Percentiles rank a stretch among this genome's conserved stretches.
phyloP scores from a whole-genome alignment of 805 yeast genomes.

The Yarrowia sp. region DNA sequence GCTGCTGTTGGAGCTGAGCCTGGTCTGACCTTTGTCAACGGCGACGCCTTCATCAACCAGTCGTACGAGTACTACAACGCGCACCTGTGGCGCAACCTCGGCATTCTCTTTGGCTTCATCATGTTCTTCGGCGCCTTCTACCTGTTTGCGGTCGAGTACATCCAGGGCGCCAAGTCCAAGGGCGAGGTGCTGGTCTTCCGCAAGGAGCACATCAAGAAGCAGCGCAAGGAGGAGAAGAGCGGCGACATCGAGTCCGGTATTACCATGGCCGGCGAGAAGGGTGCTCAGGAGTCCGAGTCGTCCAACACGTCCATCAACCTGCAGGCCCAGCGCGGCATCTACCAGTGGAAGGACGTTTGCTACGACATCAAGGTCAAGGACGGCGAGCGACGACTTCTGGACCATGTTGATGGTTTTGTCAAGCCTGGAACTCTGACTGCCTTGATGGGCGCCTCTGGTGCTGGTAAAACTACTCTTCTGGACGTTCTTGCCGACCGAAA shows the following conservation, averaged over 20 bases:
- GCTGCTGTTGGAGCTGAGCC: slow-evolving; percentile 55
- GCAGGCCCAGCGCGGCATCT: slow-evolving; percentile 38
- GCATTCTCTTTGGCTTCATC: slow-evolving; percentile 57
- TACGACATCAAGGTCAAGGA: slow-evolving; percentile 58
- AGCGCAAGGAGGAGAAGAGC: neutral
- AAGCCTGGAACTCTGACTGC: slow-evolving; percentile 4
- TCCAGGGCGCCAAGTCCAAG: slow-evolving; percentile 39
- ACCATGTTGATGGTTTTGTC: slow-evolving; percentile 8
- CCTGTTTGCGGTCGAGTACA: slow-evolving; percentile 51
- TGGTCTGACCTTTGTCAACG: slow-evolving; percentile 51
- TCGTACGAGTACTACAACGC: slow-evolving; percentile 47
- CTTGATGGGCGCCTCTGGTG: neutral
- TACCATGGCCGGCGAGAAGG: slow-evolving; percentile 4
- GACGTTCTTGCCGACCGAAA: slow-evolving; percentile 11
- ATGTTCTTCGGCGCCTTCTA: slow-evolving; percentile 56
- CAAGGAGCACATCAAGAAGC: slow-evolving; percentile 1
- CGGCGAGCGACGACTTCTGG: slow-evolving; percentile 56
- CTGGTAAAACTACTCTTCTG: neutral
- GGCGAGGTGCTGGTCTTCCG: slow-evolving; percentile 67
- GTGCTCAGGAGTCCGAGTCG: neutral
- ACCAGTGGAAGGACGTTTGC: slow-evolving; percentile 76
- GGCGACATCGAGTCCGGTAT: slow-evolving; percentile 11
- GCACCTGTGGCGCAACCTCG: slow-evolving; percentile 64
- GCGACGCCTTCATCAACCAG: slow-evolving; percentile 48
- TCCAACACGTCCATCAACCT: neutral